phyloP scores from a whole-genome alignment of 225 moss, liverwort and hornwort species.

The Sphagnum tenellum region DNA sequence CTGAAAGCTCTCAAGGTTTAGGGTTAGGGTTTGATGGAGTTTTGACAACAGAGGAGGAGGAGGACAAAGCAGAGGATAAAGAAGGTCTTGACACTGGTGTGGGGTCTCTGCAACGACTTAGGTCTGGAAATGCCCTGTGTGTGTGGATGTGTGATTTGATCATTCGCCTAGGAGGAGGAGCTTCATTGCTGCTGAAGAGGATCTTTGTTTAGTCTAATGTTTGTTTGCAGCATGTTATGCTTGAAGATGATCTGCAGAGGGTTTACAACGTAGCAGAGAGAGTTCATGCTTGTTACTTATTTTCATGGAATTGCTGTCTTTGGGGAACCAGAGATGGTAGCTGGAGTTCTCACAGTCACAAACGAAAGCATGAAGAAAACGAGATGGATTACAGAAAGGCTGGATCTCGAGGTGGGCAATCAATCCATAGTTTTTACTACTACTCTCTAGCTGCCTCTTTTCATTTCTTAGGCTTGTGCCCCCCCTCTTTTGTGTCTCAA shows the following conservation, averaged over 20 bases:
- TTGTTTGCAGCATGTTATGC: background rate
- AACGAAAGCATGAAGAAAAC: constrained; percentile 58
- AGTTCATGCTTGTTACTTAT: background rate
- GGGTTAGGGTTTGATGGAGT: too few species aligned
- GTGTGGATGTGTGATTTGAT: too few species aligned
- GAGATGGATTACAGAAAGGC: constrained; percentile 9
- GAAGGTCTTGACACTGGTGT: constrained; percentile 6
- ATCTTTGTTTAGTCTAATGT: background rate
- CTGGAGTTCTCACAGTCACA: constrained; percentile 14
- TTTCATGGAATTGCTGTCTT: background rate
- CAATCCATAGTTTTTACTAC: background rate
- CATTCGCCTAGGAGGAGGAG: background rate
- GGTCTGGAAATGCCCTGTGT: constrained; percentile 10
- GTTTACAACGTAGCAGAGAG: background rate
- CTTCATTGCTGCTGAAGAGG: background rate
- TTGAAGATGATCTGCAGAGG: background rate
- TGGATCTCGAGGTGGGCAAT: constrained; percentile 22
- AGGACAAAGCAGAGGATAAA: constrained; percentile 14
- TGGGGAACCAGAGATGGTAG: constrained; percentile 8
- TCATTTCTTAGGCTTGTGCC: background rate
- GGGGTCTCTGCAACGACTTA: constrained; percentile 16
- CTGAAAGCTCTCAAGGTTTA: too few species aligned
- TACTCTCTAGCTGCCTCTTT: background rate
- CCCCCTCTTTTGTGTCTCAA: background rate
- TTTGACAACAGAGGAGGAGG: constrained; percentile 14